Percentiles rank a stretch among this genome's conserved stretches.
Conservation (phyloP, 2,329 filamentous ascomycete species). For the Hypocrella siamensis region DNA sequence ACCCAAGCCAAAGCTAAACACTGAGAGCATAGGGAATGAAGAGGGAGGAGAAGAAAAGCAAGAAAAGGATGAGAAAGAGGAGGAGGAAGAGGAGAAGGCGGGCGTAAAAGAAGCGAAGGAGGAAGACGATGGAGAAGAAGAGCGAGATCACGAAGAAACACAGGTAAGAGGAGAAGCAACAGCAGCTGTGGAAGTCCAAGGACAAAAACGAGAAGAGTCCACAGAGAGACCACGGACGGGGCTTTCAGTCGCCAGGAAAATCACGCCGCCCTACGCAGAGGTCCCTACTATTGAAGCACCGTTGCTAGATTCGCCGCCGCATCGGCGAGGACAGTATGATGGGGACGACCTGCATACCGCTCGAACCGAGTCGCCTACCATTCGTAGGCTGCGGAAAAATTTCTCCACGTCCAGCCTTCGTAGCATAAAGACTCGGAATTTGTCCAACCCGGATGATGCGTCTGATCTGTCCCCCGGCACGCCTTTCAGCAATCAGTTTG, state of each 20-base stretch:
- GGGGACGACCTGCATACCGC: constrained; percentile 21
- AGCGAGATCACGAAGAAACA: constrained; percentile 3
- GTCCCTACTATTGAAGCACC: constrained; percentile 4
- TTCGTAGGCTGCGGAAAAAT: constrained; percentile 42
- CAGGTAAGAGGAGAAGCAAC: too few species aligned
- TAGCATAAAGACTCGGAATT: constrained; percentile 58
- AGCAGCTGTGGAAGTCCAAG: constrained; percentile 3
- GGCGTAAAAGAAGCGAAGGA: too few species aligned
- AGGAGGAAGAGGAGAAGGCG: too few species aligned
- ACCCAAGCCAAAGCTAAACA: not conserved
- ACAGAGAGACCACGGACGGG: constrained; percentile 3
- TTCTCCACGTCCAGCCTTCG: constrained; percentile 55
- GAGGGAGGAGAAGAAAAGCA: constrained; percentile 4
- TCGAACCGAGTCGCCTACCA: constrained; percentile 37
- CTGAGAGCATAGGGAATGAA: too few species aligned
- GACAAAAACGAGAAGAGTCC: constrained; percentile 3
- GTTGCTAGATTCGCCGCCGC: constrained; percentile 14
- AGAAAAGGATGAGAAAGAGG: constrained; percentile 3
- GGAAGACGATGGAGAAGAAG: constrained; percentile 4
- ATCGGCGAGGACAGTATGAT: constrained; percentile 16
- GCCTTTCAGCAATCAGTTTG: constrained; percentile 55
- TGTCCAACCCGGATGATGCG: constrained; percentile 49
- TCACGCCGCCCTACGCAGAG: constrained; percentile 1
- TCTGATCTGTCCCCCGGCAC: constrained; percentile 59
- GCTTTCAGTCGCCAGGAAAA: too few species aligned